Base-by-base conservation (phyloP, 495 filamentous ascomycete genomes). In the Bacidia gigantensis region DNA sequence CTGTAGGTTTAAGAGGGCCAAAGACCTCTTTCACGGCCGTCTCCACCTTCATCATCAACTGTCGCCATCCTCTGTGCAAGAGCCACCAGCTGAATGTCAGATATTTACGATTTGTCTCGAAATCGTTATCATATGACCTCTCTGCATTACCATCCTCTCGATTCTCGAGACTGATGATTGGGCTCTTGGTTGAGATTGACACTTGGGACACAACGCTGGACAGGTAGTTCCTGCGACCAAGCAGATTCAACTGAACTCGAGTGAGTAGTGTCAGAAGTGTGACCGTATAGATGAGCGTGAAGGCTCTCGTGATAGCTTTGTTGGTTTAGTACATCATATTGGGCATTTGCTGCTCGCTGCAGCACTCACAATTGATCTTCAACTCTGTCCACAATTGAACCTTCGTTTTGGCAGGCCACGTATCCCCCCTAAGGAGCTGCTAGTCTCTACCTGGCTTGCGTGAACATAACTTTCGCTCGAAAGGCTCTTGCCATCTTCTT, bases 81-180 rank as follows among this genome's bases (percentile, higher is more conserved):
- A 99, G 70, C 92, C 92, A 97, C 93, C 93, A 99, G 62, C 85
- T 90, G 66, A 97, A 95, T 48, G 87, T 88, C 32, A 99, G 76
- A 63, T 96, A 99, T 57, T 83, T 82, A 53, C 87, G 74, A 66
- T 98, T 97, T 35, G 89, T 92, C 58, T 94, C 88, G 57, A 92
- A 92, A 65, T 97, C 92, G 59, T 82, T 85, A 3, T 88, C 87
- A 63, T 93, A 85, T 5, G 83, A 79, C 56, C 86, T 82, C 35
- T 84, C 84, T 11, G 78, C 69, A 56, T 83, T 79, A 56, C 84
- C 86, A 62, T 93, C 87, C 58, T 93, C 88, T 60, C 87, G 78
- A 65, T 96, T 89, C 67, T 95, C 88, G 11, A 96, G 73, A 55
- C 70, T 84, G 63, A 97, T 98, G 0, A 76, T 80, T 14, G 81